Conservation (phyloP, 2,329 filamentous ascomycete genomes). For the Aspergillus transmontanensis region DNA sequence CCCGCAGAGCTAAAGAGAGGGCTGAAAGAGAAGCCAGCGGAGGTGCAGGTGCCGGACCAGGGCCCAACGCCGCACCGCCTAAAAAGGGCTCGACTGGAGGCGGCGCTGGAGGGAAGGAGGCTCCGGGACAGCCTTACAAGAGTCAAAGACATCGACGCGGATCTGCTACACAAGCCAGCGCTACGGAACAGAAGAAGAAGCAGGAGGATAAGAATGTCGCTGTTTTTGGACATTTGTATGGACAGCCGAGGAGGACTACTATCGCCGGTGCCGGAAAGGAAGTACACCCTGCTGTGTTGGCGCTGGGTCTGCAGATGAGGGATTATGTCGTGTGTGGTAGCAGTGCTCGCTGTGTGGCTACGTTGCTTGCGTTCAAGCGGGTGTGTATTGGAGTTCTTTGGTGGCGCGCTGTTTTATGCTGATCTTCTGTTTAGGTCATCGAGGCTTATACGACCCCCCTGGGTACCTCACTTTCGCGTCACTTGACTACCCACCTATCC, state of each 20-base stretch:
- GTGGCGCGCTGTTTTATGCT: conserved; percentile 11
- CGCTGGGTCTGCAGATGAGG: conserved; percentile 86
- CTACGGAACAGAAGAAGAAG: conserved; percentile 51
- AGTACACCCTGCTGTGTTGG: conserved; percentile 83
- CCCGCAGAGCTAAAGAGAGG: conserved; percentile 74
- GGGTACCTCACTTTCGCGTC: conserved; percentile 80
- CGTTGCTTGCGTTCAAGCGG: conserved; percentile 84
- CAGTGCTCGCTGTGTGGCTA: conserved; percentile 83
- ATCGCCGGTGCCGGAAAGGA: conserved; percentile 66
- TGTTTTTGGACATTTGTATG: conserved; percentile 82
- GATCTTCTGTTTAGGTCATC: conserved; percentile 66
- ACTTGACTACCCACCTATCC: conserved; percentile 89
- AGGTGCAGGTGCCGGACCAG: conserved; percentile 20
- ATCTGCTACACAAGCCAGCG: conserved; percentile 36
- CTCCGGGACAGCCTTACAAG: conserved; percentile 30
- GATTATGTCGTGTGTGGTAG: conserved; percentile 87
- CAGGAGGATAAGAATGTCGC: conserved; percentile 69
- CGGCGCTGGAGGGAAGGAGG: conserved; percentile 20
- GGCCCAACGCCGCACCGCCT: conserved; percentile 15
- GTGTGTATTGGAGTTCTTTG: conserved; percentile 49
- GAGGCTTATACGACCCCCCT: conserved; percentile 88
- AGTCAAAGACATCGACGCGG: conserved; percentile 39
- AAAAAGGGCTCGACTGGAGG: conserved; percentile 36
- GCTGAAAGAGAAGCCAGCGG: conserved; percentile 50
- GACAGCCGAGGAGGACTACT: conserved; percentile 69